Percentiles rank a stretch among this genome's conserved stretches.
phyloP scores from a whole-genome alignment of 345 rosid genomes.

The Linum tenue region DNA sequence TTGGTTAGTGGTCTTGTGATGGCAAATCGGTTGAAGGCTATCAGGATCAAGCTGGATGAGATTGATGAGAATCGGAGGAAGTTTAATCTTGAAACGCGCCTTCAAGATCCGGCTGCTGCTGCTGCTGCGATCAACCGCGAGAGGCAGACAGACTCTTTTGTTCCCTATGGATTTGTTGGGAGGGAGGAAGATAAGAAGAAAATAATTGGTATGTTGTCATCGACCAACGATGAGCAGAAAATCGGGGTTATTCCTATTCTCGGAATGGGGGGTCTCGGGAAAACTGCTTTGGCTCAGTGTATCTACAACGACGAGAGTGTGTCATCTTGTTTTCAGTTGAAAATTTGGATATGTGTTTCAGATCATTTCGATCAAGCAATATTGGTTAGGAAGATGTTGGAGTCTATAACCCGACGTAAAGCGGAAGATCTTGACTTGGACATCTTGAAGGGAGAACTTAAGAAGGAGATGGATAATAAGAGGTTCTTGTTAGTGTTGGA shows the following conservation, averaged over 20 bases:
- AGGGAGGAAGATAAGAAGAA: not conserved
- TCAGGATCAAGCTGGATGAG: no score
- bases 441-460: not conserved
- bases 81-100: no score
- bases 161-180: not conserved
- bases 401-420: not conserved
- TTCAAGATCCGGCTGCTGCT: no score
- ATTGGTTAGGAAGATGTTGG: not conserved
- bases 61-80: no score
- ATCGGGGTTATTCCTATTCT: not conserved
- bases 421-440: not conserved
- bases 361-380: not conserved
- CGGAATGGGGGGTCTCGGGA: not conserved
- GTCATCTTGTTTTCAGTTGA: not conserved
- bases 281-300: not conserved
- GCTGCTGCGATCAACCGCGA: no score
- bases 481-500: not conserved
- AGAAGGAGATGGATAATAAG: not conserved
- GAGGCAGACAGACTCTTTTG: not conserved
- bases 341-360: not conserved
- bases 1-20: no score
- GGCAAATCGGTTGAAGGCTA: no score
- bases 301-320: not conserved
- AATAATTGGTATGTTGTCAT: not conserved
- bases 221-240: not conserved